Base-by-base conservation (phyloP, 345 rosid genomes). In the Trapa incisa region DNA sequence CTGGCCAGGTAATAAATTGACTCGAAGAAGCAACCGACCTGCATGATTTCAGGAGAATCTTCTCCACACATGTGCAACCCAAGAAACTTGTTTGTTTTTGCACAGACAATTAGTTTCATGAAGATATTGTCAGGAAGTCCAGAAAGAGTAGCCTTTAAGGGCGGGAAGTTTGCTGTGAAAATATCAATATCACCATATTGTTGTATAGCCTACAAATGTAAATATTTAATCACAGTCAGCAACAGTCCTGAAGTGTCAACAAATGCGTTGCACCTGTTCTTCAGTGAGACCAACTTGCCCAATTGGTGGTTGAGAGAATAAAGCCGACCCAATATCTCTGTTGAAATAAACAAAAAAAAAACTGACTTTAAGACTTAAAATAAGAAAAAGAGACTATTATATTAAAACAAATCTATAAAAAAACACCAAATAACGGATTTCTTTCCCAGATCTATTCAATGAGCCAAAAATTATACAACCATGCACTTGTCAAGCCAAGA, bases 31-130 rank as follows among this genome's bases (percentile, higher is more conserved):
- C 47, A 42, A 10, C 37, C 69, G 70, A 87, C 94, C 96, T 88
- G 96, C 75, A 80, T 80, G 50, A 83, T 88, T 93, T 90, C 97
- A 1, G 98, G 81, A 47, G 98, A 78, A 79, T 90, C 94, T 29
- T 90, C 98, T 71, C 98, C 98, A 58, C 96, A 87, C 95, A 90
- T 90, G 81, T 88, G 92, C 71, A 90, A 71, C 47, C 97, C 94
- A 43, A 88, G 74, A 71, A 93, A 89, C 81, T 75, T 85, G 70
- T 80, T 69, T 10, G 95, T 85, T 75, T 80, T 86, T 43, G 92
- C 88, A 79, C 88, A 88, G 67, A 90, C 95, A 64, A 93, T 75
- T 54, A 93, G 88, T 80, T 90, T 93, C 97, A 93, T 87, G 68
- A 88, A 86, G 64, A 77, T 83, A 3, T 87, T 81, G 77, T 93